Evolutionary conservation across 1,284 basidiomycete genomes (phyloP), one percentile per base, ranked within the genome.

Genomic region (Puccinia triticina): DNA sequence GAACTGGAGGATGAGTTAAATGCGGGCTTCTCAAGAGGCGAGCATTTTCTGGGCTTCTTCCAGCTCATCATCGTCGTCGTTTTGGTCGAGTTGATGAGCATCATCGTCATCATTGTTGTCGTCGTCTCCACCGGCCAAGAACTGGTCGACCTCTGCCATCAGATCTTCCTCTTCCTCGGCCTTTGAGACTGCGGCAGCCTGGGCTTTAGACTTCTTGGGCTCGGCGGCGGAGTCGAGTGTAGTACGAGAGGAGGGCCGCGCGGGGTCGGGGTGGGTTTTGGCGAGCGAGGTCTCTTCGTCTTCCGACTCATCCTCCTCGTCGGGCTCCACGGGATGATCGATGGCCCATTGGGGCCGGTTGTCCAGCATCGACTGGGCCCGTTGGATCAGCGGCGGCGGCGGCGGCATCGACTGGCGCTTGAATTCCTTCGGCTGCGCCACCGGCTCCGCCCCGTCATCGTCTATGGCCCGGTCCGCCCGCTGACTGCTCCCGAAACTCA

Each of bases 281-380:
- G 34, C 21, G 32, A 61, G n/a, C 16, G n/a, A n/a, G n/a, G 23
- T 18, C 11, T 67, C 18, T 37, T 46, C 77, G 10, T 37, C 46
- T 32, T 64, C 32, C 40, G 43, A 43, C 26, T 94, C 93, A 10
- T 94, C 93, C 71, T 91, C 91, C 32, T 92, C 92, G 67, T 93
- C 92, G 21, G 92, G 93, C 84, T 94, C 93, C 81, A 91, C 92
- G 4, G 92, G 93, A 87, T 95, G 93, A 86, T 98, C 95, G 84
- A 97, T 96, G 1, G 94, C 94, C 87, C 97, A 98, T 84, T 93
- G 92, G 53, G 93, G 94, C 72, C 95, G 89, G 86, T 96, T 93
- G 91, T 95, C 92, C 66, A 95, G 89, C 12, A 93, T 93, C 73
- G 93, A 92, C 83, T 92, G 93, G 32, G 93, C 93, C 0, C 92